Base-by-base conservation (phyloP, 2,329 filamentous ascomycete species). In the Claviceps paspali region DNA sequence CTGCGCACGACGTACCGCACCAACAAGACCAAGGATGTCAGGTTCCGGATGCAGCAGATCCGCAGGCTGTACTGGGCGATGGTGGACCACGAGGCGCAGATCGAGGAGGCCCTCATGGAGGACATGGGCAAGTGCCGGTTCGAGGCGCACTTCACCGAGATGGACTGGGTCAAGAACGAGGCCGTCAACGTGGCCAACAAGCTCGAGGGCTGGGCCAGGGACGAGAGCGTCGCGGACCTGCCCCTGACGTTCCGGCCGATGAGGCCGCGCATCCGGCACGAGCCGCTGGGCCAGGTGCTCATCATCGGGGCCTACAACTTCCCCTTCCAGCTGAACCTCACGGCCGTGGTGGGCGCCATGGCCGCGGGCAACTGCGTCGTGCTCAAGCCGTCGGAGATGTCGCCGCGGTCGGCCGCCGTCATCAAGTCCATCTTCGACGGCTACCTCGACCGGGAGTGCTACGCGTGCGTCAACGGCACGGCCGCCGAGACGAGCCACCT, bases 231-330 rank as follows among this genome's bases (percentile, higher is more conserved):
- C 23, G 60, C 61, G 30, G 79, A 85, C 53, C 79, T 92, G 14
- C 65, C 78, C 10, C 54, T 85, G 32, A 67, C 70, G 29, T 84
- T 79, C 60, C 69, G 69, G 47, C 53, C 80, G 29, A 70, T 93
- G 62, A 77, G 67, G 39, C 81, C 86, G 27, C 79, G 71, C 52
- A 78, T 92, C 54, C 70, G 78, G 46, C 92, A 93, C 62, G 88
- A 96, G 52, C 91, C 91, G 1, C 59, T 95, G 40, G 91, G 91
- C 26, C 66, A 76, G 29, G 76, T 84, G 9, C 66, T 96, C 48
- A 75, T 95, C 51, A 92, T 96, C 52, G 85, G 86, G 40, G 77
- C 91, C 30, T 96, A 84, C 73, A 98, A 98, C 66, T 94, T 87
- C 57, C 91, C 91, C 36, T 65, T 94, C 55, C 79, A 87, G 60